Base-by-base conservation (phyloP, 345 rosid genomes). In the Hibiscus mutabilis region DNA sequence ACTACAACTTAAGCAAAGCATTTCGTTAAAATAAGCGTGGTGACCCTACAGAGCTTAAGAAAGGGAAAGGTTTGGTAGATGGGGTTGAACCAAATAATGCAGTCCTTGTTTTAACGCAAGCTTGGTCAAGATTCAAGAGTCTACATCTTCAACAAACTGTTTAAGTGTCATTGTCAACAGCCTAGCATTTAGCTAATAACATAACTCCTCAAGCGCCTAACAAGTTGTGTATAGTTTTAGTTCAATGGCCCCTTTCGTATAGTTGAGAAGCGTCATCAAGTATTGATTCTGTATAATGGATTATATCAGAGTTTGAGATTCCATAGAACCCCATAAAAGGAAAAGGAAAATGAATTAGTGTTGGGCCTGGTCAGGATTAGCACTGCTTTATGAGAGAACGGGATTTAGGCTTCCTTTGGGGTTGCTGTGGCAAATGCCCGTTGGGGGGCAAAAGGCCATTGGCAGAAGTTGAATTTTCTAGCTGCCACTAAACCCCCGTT, bases 41-140 rank as follows among this genome's bases (percentile, higher is more conserved):
- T 49, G 19, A 15, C 55, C 8, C 68, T 4, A 44, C 74, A 25
- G 27, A 33, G 31, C 25, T 55, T 13, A 6, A 58, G 15, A 59
- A 72, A 21, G 4, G 67, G 51, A 61, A 33, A 49, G 16, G 65
- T 75, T 75, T n/a, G 83, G 73, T 76, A 73, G 61, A 75, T 77
- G 75, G 37, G 22, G 77, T 68, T 72, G 75, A 82, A 69, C 80
- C 6, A 13, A 77, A 76, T 63, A 52, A 18, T 74, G 62, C 52
- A 60, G 4, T 68, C 68, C 47, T 71, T 56, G 51, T 35, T 21
- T 5, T 42, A 22, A 65, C 4, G 53, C 69, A 42, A 65, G 12
- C 33, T 21, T 19, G 52, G 29, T 40, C 53, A 42, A 65, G 52
- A 42, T 12, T 62, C 24, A 33, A 35, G 22, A 22, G 52, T 68